Base-by-base conservation (phyloP, 352 stramenopile genomes). In the Globisporangium uncinulatum region DNA sequence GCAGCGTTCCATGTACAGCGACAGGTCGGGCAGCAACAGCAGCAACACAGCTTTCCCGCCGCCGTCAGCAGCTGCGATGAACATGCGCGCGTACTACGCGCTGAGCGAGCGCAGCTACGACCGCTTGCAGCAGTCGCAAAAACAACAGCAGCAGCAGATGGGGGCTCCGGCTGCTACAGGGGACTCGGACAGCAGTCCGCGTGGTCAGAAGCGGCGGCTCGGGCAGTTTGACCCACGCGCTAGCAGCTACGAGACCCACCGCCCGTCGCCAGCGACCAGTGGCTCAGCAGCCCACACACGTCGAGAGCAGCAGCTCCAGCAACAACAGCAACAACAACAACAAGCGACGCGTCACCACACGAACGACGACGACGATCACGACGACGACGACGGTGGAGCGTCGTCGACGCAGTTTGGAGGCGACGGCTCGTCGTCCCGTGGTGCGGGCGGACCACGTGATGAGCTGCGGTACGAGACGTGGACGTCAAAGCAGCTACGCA, bases 401-500 rank as follows among this genome's bases (percentile, higher is more conserved):
- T 45, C 34, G 32, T 19, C 11, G 50, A 65, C 72, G 29, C 57
- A 63, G 32, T 67, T 74, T 51, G 75, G 74, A 36, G 67, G 79
- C 39, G 61, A 66, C 2, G 57, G 67, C 9, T 71, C 75, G 2
- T 69, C 58, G 29, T 82, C 77, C 34, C 80, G 81, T 20, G 68
- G 76, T 11, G 34, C 7, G 7, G 34, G 34, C 34, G 34, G 34
- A 10, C 78, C 76, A 9, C 71, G 76, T 0, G 74, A 89, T 51
- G 82, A 75, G 60, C 72, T 69, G 14, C 64, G 78, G 11, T 91
- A 91, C 55, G 81, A 91, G 65, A 91, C 81, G 19, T 91, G 81
- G 81, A 91, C 81, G 3, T 89, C 78, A 17, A 91, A 91, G 65
- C 81, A 91, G 54, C 65, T 91, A 24, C 78, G 81, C 9, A 91